Evolutionary conservation across 257 asterid species (phyloP).

Genomic region (Nicotiana knightiana): DNA sequence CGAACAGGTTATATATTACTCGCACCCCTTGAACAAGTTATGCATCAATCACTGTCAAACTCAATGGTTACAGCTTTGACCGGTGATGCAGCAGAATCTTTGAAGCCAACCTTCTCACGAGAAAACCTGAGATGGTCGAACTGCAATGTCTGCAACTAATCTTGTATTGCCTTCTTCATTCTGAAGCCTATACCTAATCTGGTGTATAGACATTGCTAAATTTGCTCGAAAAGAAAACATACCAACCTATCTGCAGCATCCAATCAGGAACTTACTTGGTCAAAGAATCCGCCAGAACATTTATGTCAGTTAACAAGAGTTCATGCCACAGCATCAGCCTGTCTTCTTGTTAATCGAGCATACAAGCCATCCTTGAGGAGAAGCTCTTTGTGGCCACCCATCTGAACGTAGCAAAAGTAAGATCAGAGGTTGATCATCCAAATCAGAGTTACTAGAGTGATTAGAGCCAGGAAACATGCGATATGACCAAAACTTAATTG

Average conservation of each 20-base stretch:
- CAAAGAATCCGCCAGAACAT: constrained; percentile 1
- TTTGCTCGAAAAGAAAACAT: neutral
- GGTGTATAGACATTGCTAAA: neutral
- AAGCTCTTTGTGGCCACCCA: constrained; percentile 75
- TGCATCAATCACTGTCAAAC: neutral
- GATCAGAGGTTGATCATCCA: constrained; percentile 4
- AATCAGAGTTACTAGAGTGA: neutral
- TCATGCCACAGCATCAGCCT: constrained; percentile 77
- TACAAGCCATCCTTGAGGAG: constrained; percentile 61
- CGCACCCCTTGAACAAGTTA: neutral
- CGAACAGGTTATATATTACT: neutral
- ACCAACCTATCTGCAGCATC: constrained; percentile 1
- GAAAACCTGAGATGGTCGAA: constrained; percentile 19
- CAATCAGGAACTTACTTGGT: neutral
- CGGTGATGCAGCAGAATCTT: neutral
- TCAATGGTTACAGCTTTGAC: neutral
- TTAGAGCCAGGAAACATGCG: neutral
- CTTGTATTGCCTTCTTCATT: neutral
- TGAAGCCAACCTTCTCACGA: constrained; percentile 16
- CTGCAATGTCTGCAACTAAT: constrained; percentile 11
- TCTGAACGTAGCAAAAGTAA: constrained; percentile 34
- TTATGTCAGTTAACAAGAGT: constrained; percentile 1
- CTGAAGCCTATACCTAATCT: neutral
- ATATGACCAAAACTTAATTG: neutral
- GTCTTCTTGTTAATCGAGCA: constrained; percentile 71